Evolutionary conservation across 2,329 filamentous ascomycete genomes (phyloP).

Genomic region (Sodiomyces alkalinus): DNA sequence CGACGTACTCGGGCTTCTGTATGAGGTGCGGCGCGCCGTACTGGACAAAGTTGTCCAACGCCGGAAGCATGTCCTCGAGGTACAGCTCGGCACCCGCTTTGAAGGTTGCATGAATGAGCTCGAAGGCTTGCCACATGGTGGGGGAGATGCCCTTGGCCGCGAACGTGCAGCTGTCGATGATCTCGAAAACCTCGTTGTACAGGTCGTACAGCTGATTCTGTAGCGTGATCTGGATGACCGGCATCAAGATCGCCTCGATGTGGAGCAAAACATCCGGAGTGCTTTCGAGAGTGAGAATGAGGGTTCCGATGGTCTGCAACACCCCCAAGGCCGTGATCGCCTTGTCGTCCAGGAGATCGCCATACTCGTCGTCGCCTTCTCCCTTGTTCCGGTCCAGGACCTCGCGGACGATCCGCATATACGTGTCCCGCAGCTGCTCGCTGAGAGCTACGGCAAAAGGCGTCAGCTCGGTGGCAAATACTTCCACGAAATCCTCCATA

Average conservation of each 20-base stretch:
- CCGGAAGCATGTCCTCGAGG: slow-evolving; percentile 95
- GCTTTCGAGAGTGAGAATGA: slow-evolving; percentile 93
- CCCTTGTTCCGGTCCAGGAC: slow-evolving; percentile 72
- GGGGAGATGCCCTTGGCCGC: slow-evolving; percentile 89
- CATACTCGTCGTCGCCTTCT: slow-evolving; percentile 63
- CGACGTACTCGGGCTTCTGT: slow-evolving; percentile 73
- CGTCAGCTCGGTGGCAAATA: slow-evolving; percentile 92
- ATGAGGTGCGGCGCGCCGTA: slow-evolving; percentile 72
- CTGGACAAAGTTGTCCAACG: slow-evolving; percentile 93
- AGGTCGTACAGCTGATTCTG: slow-evolving; percentile 97
- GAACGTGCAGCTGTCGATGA: slow-evolving; percentile 98
- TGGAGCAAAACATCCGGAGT: slow-evolving; percentile 90
- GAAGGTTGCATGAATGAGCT: slow-evolving; percentile 91
- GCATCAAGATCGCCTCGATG: slow-evolving; percentile 92
- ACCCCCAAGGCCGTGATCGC: slow-evolving; percentile 95
- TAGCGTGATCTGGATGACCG: slow-evolving; percentile 86
- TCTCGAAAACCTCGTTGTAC: slow-evolving; percentile 97
- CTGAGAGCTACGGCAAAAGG: slow-evolving; percentile 93
- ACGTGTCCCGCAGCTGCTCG: slow-evolving; percentile 91
- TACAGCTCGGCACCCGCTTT: slow-evolving; percentile 95
- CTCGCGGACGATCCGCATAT: slow-evolving; percentile 83
- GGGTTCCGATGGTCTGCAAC: slow-evolving; percentile 89
- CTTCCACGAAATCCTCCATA: slow-evolving; percentile 99
- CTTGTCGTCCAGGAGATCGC: slow-evolving; percentile 93
- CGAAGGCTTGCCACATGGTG: slow-evolving; percentile 98